Evolutionary conservation across 208 protist species (phyloP), one percentile per base, ranked within the genome.

Genomic region (Endotrypanum monterogeii): DNA sequence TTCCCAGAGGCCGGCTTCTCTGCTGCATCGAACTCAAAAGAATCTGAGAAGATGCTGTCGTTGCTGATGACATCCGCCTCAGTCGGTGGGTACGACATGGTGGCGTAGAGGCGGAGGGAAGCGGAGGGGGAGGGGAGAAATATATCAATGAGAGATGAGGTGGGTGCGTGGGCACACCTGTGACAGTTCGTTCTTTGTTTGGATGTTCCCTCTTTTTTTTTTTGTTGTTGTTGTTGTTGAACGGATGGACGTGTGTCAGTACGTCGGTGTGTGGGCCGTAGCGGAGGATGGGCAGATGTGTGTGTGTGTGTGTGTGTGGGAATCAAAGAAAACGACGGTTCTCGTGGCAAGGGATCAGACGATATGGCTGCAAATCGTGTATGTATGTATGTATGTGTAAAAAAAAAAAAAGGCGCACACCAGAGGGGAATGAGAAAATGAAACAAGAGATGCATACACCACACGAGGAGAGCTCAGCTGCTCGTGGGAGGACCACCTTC

Each of bases 21-120:
- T 25, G 82, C 89, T 8, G 72, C 71, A n/a, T 91, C 87, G 70
- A 91, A 87, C 55, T 86, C 80, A 23, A 88, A 62, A 0, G 89
- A 92, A 78, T 85, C 79, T 58, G 84, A 89, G 72, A 92, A 94
- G 58, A 94, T 79, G 54, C 87, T 94, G 79, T 86, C 80, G 69
- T 89, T 92, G 75, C 86, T 92, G 79, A 86, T 78, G 14, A 76
- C 78, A 41, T 83, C 82, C 25, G 65, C 82, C 69, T 94, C 89
- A 1, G 89, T 94, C 3, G 85, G 76, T 20, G 89, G 87, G 63
- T 84, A 84, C 20, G 89, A 90, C 76, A 85, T 87, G 20, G 39
- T 74, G 25, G 44, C 44, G 44, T 48, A 48, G 8, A 11, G 12
- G 44, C 8, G 44, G 44, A 11, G 44, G 44, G 44, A 46, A 11